Percentiles rank a stretch among this genome's conserved stretches.
phyloP scores from a whole-genome alignment of 73 alveolate species.

The Durusdinium trenchii region DNA sequence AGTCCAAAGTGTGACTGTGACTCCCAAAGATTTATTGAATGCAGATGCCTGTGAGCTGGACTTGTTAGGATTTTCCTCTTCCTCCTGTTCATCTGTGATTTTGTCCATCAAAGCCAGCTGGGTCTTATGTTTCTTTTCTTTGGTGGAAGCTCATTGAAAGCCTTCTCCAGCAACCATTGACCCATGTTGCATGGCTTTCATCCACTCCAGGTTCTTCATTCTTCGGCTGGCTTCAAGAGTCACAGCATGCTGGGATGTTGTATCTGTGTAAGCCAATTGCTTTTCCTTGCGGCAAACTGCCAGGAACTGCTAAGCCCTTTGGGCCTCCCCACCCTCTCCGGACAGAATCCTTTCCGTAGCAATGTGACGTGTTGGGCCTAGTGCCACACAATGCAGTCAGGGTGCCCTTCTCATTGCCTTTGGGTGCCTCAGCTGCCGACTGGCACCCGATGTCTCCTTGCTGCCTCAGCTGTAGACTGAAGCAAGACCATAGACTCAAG shows the following conservation, averaged over 20 bases:
- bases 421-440: neutral
- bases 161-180: neutral
- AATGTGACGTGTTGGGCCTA: neutral
- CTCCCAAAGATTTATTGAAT: neutral
- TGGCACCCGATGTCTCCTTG: constrained; percentile 25
- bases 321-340: constrained; percentile 9
- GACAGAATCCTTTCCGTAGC: neutral
- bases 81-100: neutral
- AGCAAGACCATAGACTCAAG: too few relatives aligned
- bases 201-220: neutral
- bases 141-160: neutral
- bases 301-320: neutral
- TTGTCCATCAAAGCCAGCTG: neutral
- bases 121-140: neutral
- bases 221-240: neutral
- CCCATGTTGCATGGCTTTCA: neutral
- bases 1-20: neutral
- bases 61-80: neutral
- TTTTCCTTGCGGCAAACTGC: neutral
- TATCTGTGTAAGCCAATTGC: neutral
- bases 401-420: neutral
- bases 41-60: neutral
- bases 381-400: neutral
- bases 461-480: too few relatives aligned
- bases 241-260: neutral